Conservation (phyloP, 2,329 filamentous ascomycete species). For the Ilyonectria sp. region DNA sequence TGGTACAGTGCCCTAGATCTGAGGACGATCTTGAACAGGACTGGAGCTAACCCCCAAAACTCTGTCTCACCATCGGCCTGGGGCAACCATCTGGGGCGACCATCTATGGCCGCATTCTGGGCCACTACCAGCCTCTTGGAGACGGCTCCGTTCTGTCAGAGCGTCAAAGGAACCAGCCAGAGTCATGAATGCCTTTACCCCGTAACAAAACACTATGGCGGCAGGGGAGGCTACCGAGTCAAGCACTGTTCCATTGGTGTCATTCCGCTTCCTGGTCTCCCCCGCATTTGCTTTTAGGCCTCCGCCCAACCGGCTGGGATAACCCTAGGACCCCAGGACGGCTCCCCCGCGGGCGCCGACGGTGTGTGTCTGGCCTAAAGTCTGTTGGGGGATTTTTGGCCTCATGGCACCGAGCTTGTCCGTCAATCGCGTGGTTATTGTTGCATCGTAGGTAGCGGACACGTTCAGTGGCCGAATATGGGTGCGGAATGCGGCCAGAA, state of each 20-base stretch:
- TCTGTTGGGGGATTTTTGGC: slow-evolving; percentile 31
- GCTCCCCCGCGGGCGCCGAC: slow-evolving; percentile 33
- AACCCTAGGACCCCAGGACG: slow-evolving; percentile 38
- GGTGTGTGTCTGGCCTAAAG: slow-evolving; percentile 31
- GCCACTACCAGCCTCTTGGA: slow-evolving; percentile 2
- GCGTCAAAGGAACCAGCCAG: slow-evolving; percentile 5
- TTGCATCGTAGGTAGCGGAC: slow-evolving; percentile 15
- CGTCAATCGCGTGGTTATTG: slow-evolving; percentile 37
- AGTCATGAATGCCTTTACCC: slow-evolving; percentile 2
- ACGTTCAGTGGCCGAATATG: slow-evolving; percentile 31
- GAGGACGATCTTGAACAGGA: slow-evolving; percentile 37
- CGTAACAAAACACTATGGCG: neutral
- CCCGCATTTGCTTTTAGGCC: slow-evolving; percentile 43
- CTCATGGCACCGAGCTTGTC: slow-evolving; percentile 43
- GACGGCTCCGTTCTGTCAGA: neutral
- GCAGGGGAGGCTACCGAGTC: slow-evolving; percentile 33
- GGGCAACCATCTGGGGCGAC: slow-evolving; percentile 2
- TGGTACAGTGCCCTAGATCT: slow-evolving; percentile 31
- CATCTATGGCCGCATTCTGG: slow-evolving; percentile 14
- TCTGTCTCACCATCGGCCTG: slow-evolving; percentile 34
- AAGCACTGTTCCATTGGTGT: slow-evolving; percentile 31
- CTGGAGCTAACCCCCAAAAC: slow-evolving; percentile 34
- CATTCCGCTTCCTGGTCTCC: slow-evolving; percentile 37
- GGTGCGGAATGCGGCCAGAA: slow-evolving; percentile 27
- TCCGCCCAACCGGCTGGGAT: slow-evolving; percentile 47